phyloP scores from a whole-genome alignment of 2,329 filamentous ascomycete genomes.

The Teratosphaeria viscida region DNA sequence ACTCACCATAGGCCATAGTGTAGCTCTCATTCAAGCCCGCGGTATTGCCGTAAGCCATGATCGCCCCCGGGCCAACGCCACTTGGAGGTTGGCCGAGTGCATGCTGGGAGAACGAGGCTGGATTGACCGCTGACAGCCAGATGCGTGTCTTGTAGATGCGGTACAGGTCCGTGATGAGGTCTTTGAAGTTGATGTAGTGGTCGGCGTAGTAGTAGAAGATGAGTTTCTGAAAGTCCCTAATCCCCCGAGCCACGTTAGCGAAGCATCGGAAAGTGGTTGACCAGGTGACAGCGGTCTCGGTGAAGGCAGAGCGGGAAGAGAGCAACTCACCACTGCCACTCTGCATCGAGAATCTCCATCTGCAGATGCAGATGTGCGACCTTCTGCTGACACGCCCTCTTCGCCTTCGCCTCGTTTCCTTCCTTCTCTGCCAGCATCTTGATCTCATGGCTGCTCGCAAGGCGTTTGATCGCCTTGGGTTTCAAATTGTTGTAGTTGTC shows the following conservation, averaged over 20 bases:
- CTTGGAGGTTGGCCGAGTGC: conserved; percentile 25
- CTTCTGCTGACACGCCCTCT: conserved; percentile 92
- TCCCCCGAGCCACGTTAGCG: conserved; percentile 1
- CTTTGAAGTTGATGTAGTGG: conserved; percentile 98
- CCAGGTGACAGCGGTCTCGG: too few relatives aligned
- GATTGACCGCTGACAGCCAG: conserved; percentile 99
- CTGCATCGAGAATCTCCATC: conserved; percentile 97
- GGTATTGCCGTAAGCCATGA: conserved; percentile 11
- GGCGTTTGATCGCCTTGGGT: conserved; percentile 91
- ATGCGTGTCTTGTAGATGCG: conserved; percentile 99
- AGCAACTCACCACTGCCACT: conserved; percentile 87
- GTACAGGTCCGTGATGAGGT: conserved; percentile 91
- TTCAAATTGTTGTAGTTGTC: conserved; percentile 55
- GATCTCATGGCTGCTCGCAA: conserved; percentile 86
- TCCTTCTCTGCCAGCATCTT: conserved; percentile 86
- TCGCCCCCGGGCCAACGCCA: conserved; percentile 28
- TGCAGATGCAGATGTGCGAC: conserved; percentile 87
- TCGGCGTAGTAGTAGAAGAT: conserved; percentile 99
- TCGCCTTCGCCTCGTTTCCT: conserved; percentile 93
- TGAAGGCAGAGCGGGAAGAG: not conserved
- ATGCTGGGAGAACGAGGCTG: conserved; percentile 62
- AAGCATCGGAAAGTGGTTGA: not conserved
- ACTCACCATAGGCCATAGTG: conserved; percentile 20
- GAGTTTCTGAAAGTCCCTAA: conserved; percentile 94
- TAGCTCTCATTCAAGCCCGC: conserved; percentile 17